Base-by-base conservation (phyloP, 2,329 filamentous ascomycete genomes). In the Paraconiothyrium sp. region DNA sequence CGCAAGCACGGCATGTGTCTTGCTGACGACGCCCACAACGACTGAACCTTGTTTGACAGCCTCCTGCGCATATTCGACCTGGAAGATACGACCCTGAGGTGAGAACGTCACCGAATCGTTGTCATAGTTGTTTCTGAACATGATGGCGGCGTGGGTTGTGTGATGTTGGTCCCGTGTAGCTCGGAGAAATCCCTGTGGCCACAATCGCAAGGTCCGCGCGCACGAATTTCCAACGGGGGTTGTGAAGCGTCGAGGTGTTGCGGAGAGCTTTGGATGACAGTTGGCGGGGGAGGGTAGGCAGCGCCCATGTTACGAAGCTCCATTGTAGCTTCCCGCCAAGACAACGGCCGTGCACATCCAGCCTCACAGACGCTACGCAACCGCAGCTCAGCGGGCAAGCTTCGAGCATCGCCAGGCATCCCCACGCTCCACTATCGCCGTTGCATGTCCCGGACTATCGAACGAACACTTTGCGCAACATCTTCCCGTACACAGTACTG, bases 51-150 rank as follows among this genome's bases (percentile, higher is more conserved):
- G 95, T 88, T 98, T 99, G 72, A 99, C 95, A 70, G 95, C 95
- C 85, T 99, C 95, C 80, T 92, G 92, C 75, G 95, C 95, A 88
- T 99, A 99, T 83, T 99, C 95, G 76, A 99, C 96, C 83, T 99
- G 95, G 84, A 99, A 99, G 85, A 99, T 98, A 79, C 95, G 92
- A 79, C 95, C 95, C 86, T 99, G 95, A 67, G 95, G 95, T 74
- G 95, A 99, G 89, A 98, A 99, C 84, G 95, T 99, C 84, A 98
- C 94, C 67, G 94, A 97, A 83, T 99, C 95, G 89, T 99, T 99
- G 85, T 99, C 95, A 87, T 99, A 99, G 84, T 98, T 98, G 87
- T 99, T 99, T 84, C 95, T 89, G 85, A 99, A 99, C 95, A 99
- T 98, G 77, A 77, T 89, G 86, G 69, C 62, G 62, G 68, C 62